Base-by-base conservation (phyloP, 768 basidiomycete genomes). In the Fomitopsis serialis region DNA sequence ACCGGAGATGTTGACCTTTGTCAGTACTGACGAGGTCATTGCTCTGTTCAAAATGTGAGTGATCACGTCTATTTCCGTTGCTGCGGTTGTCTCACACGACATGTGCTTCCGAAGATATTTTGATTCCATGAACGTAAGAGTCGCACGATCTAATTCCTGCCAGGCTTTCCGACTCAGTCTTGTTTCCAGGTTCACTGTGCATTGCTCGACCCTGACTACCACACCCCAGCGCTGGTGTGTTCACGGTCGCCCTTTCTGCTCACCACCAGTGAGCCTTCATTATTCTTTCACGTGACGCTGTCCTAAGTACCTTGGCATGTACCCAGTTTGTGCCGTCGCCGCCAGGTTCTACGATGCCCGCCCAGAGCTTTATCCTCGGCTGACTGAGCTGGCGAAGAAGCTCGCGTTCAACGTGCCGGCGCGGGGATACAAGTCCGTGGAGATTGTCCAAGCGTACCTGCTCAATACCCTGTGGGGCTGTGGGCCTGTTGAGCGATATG, bases 401-500 rank as follows among this genome's bases (percentile, higher is more conserved):
- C 81, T 98, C 19, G 89, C 95, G 0, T 98, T 95, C 69, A 82
- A 76, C 55, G 89, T 92, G 13, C 89, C 91, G 19, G 89, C 88
- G 15, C 77, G 78, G 57, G 92, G 92, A 0, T 93, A 91, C 75
- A 96, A 96, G 69, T 89, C 86, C n/a, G 81, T 93, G 42, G 92
- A 94, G 71, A 92, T 96, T 55, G 91, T 95, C 3, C 95, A 99
- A 65, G 96, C 93, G 0, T 99, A 97, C 68, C 73, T 98, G 19
- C 74, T 99, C 9, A 82, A 98, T 49, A 77, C 87, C 2, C 70
- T 92, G 13, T 98, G 92, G 87, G 92, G 94, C 6, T 87, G 92
- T 60, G 94, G 94, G 21, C 94, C 95, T 3, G 93, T 94, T 21
- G 94, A 98, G 68, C 82, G 94, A 8, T 99, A 92, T 63, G 96